A percentile compares a stretch with the other conserved stretches of the same genome.
Evolutionary conservation across 306 rosid genomes (phyloP).

Genomic region (Trifolium fragiferum): DNA sequence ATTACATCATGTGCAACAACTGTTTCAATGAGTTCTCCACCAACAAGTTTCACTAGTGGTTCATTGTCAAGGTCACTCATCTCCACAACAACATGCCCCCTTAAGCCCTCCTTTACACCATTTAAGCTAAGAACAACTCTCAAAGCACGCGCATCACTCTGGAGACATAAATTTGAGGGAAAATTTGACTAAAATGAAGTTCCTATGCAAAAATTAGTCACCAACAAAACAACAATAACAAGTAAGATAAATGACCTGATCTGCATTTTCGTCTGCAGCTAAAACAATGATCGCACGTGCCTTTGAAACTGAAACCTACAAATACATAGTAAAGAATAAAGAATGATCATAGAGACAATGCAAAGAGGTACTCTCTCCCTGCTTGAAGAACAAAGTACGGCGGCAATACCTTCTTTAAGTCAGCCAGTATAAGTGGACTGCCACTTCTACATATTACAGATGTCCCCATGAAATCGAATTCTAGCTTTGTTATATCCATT

Average conservation of each 20-base stretch:
- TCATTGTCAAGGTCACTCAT: constrained; percentile 99
- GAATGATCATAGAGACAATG: constrained; percentile 11
- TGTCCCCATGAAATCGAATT: constrained; percentile 96
- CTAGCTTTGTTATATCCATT: constrained; percentile 92
- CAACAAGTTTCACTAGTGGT: constrained; percentile 96
- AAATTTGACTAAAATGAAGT: constrained; percentile 37
- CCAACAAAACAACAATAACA: constrained; percentile 38
- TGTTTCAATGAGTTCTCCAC: constrained; percentile 94
- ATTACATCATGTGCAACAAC: constrained; percentile 99
- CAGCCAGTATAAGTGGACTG: constrained; percentile 96
- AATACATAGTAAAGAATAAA: constrained; percentile 11
- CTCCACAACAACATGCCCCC: constrained; percentile 95
- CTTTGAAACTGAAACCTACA: constrained; percentile 94
- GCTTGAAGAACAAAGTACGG: constrained; percentile 33
- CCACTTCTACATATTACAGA: constrained; percentile 98
- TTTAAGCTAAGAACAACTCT: constrained; percentile 97
- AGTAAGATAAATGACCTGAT: constrained; percentile 69
- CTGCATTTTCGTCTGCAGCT: constrained; percentile 96
- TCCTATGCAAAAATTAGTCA: constrained; percentile 17
- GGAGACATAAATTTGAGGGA: constrained; percentile 43
- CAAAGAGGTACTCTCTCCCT: constrained; percentile 15
- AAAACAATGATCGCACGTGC: constrained; percentile 97
- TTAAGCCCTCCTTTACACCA: constrained; percentile 90
- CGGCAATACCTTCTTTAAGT: constrained; percentile 79
- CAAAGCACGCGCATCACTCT: constrained; percentile 98